Evolutionary conservation across 2,329 filamentous ascomycete genomes (phyloP), one percentile per base, ranked within the genome.

Genomic region (Fusarium piperis): DNA sequence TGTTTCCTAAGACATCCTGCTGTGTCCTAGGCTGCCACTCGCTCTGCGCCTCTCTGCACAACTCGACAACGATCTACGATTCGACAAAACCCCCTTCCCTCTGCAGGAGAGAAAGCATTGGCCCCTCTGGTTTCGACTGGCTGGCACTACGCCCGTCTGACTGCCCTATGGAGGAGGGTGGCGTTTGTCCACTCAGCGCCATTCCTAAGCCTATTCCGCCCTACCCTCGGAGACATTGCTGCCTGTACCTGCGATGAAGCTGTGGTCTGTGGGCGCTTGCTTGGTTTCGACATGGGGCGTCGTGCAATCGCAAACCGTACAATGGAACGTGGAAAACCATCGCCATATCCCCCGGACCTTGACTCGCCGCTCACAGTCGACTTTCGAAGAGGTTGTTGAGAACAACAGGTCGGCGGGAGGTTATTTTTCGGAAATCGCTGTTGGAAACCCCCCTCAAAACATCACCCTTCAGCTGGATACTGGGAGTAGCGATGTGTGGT

Each of bases 401-500:
- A 88, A 89, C 71, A 79, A 86, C 59, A 74, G 78, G 57, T 71
- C 73, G 9, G 74, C 80, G 52, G 88, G 88, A 16, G 81, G 80
- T 12, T 91, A 91, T 77, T 90, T 89, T 74, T 85, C 87, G 18
- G 85, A 85, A 23, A 86, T 90, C 67, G 79, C 81, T 28, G 77
- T 92, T 26, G 90, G 90, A 18, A 90, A 86, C 8, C 89, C 90
- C 0, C 79, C 80, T 13, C 90, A 92, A 75, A 79, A 85, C 5
- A 67, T 92, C 41, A 86, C 84, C 2, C 79, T 92, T 59, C 88
- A 90, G 77, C 83, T 92, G 48, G 90, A 92, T 78, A 92, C 90
- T 1, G 90, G 89, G 44, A 91, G 88, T 74, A 90, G 88, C 67
- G 90, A 92, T 79, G 85, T 89, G 23, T 92, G 90, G 90, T 84